These are phyloP conservation scores for Catenaria anguillulae DNA, from an alignment of 371 early-diverging fungal species.

Conservation along the genomic window DNA sequence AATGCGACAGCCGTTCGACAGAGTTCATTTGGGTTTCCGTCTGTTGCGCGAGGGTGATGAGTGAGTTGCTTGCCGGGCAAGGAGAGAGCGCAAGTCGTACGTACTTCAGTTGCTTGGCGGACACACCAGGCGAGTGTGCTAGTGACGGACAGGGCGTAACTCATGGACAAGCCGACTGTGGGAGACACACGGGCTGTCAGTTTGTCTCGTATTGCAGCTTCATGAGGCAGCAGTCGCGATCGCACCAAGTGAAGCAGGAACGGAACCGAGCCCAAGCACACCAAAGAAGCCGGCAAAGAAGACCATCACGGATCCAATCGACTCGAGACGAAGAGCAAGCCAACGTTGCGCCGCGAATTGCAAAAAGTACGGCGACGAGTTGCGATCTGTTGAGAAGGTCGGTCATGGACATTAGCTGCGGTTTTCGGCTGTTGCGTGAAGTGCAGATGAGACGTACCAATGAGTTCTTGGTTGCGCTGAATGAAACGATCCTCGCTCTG, in stretches of 20 bases:
- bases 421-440: no score
- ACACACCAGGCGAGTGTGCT: conserved; percentile 74
- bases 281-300: conserved; percentile 47
- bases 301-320: conserved; percentile 47
- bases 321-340: conserved; percentile 80
- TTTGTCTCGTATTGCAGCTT: no score
- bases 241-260: no score
- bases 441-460: no score
- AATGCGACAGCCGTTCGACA: conserved; percentile 50
- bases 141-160: conserved; percentile 70
- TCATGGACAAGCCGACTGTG: conserved; percentile 76
- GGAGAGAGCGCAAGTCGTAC: conserved; percentile 40
- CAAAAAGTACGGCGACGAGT: not conserved
- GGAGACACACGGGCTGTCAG: no score
- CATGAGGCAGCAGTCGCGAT: conserved; percentile 44
- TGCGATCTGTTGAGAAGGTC: no score
- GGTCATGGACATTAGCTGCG: no score
- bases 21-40: no score
- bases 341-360: conserved; percentile 23
- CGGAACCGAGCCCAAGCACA: conserved; percentile 5
- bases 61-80: conserved; percentile 68
- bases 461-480: no score
- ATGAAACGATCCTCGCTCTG: conserved; percentile 51
- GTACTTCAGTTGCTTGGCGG: conserved; percentile 26
- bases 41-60: no score